A percentile compares a stretch with the other conserved stretches of the same genome.
Evolutionary conservation across 1,284 basidiomycete species (phyloP).

Genomic region (Microbotryum scabiosae): DNA sequence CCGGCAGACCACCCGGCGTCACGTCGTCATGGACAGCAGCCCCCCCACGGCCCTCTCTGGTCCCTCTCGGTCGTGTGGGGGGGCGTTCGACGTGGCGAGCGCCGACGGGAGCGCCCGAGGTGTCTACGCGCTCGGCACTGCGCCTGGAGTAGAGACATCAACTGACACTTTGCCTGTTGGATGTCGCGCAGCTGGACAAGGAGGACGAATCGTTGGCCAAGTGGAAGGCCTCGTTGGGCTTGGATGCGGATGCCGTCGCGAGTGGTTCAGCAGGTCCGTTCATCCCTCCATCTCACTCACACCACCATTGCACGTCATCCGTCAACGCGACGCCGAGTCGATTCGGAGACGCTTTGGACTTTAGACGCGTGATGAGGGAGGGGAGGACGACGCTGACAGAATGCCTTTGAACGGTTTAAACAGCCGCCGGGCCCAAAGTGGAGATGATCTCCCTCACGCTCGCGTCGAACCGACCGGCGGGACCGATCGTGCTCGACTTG

Average conservation of each 20-base stretch:
- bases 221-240: slow-evolving; percentile 84
- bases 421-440: slow-evolving; percentile 17
- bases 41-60: slow-evolving; percentile 29
- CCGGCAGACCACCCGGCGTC: not conserved
- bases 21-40: not conserved
- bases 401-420: not conserved
- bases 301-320: not conserved
- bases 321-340: not conserved
- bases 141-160: not conserved
- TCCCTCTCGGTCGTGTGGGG: too few relatives aligned
- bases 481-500: slow-evolving; percentile 46
- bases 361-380: not conserved
- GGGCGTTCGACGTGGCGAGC: not conserved
- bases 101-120: not conserved
- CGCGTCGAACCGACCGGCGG: slow-evolving; percentile 41
- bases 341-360: not conserved
- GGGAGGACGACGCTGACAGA: not conserved
- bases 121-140: not conserved
- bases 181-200: slow-evolving; percentile 58
- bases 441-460: slow-evolving; percentile 42
- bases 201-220: slow-evolving; percentile 69
- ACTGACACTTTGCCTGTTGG: not conserved
- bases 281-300: not conserved
- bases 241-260: slow-evolving; percentile 50
- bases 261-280: not conserved